Evolutionary conservation across 1,284 basidiomycete genomes (phyloP).

Genomic region (Phylloboletellus chloephorus): DNA sequence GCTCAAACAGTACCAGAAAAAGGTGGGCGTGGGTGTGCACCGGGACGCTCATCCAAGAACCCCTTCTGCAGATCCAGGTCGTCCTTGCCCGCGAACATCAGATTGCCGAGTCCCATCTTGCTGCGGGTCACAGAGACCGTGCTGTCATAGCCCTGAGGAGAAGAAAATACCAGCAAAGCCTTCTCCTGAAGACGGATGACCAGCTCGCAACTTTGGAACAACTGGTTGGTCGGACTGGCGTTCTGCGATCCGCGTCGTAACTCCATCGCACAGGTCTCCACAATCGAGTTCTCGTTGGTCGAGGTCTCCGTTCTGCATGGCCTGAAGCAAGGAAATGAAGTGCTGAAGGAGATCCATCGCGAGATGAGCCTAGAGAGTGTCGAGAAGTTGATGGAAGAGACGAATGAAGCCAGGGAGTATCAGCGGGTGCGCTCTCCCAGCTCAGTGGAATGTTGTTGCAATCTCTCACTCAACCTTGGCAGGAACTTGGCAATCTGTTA

Average conservation of each 20-base stretch:
- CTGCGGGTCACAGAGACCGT: slow-evolving; percentile 78
- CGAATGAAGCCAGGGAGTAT: slow-evolving; percentile 87
- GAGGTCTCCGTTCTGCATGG: slow-evolving; percentile 92
- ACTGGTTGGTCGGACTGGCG: slow-evolving; percentile 52
- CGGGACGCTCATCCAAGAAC: slow-evolving; percentile 2
- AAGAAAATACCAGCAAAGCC: slow-evolving; percentile 89
- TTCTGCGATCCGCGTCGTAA: not conserved
- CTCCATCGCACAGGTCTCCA: slow-evolving; percentile 63
- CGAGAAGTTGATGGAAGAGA: slow-evolving; percentile 90
- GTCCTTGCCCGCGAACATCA: slow-evolving; percentile 85
- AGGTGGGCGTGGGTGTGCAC: slow-evolving; percentile 45
- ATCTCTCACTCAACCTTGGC: slow-evolving; percentile 11
- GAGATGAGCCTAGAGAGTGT: slow-evolving; percentile 91
- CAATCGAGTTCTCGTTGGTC: slow-evolving; percentile 94
- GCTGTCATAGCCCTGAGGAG: slow-evolving; percentile 83
- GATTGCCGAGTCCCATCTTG: slow-evolving; percentile 81
- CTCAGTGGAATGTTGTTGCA: not conserved
- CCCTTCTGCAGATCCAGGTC: slow-evolving; percentile 66
- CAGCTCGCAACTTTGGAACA: slow-evolving; percentile 90
- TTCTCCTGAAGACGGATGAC: slow-evolving; percentile 83
- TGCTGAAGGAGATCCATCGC: slow-evolving; percentile 88
- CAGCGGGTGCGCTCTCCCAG: slow-evolving; percentile 59
- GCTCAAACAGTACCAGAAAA: slow-evolving; percentile 91
- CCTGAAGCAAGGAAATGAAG: slow-evolving; percentile 87
- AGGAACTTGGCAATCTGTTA: slow-evolving; percentile 92